Evolutionary conservation across 768 basidiomycete genomes (phyloP), one percentile per base, ranked within the genome.

Genomic region (Tulasnella sp.): DNA sequence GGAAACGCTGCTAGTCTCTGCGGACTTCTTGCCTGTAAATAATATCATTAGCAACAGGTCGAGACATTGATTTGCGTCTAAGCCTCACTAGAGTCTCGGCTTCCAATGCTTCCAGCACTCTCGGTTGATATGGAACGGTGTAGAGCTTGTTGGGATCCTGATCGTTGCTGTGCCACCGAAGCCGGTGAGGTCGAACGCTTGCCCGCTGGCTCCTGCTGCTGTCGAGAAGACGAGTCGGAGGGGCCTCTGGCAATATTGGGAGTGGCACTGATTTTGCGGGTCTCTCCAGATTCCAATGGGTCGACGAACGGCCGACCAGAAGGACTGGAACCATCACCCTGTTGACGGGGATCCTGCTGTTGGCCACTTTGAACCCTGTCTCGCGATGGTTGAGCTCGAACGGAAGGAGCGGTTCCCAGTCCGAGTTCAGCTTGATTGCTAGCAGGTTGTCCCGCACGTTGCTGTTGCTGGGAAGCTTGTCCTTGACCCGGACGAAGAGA

Each of bases 241-340:
- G 77, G 77, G 19, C 86, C 87, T 17, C 90, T 88, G 12, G 88
- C 90, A 26, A 95, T 87, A 1, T 85, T 82, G 1, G 94, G 94
- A 0, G 93, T 95, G 72, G 86, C 88, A 11, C 87, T 89, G 70
- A 94, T 82, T 75, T 91, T 89, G 70, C 86, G 85, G 6, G 94
- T 94, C 77, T 92, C 94, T 1, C 82, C 86, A 6, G 81, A 86
- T 67, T 90, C 87, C 0, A 86, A 84, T 16, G 89, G 89, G 79
- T 94, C 94, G 73, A 88, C 80, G 32, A 81, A 77, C 52, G 79
- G 42, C 7, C 70, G 64, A 40, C 37, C 52, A 0, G 39, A 39
- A 37, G 72, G 44, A 36, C 40, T 41, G n/a, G 67, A 19, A 34
- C 35, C 35, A 26, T 12, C 41, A 29, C 35, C 26, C 36, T 52